Conservation (phyloP, 768 basidiomycete genomes). For the Lyophyllum atratum region DNA sequence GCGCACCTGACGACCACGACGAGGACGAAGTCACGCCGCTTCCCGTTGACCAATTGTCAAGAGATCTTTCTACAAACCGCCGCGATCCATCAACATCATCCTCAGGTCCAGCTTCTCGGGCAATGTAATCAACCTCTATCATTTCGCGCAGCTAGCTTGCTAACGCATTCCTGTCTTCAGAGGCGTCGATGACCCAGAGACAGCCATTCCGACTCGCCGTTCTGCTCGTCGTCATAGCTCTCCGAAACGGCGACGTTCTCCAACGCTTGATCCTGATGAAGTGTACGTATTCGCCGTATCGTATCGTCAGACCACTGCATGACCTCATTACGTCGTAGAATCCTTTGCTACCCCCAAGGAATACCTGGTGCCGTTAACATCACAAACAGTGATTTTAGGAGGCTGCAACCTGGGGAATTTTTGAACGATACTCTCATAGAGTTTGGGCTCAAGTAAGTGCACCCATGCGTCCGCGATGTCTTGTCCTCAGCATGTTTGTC, state of each 20-base stretch:
- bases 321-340: conserved; percentile 39
- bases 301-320: background rate
- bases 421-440: conserved; percentile 97
- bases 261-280: conserved; percentile 57
- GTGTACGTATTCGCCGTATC: conserved; percentile 48
- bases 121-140: background rate
- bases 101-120: conserved; percentile 9
- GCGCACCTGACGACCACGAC: conserved; percentile 7
- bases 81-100: background rate
- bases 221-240: conserved; percentile 35
- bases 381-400: conserved; percentile 73
- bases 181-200: background rate
- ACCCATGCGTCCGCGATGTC: background rate
- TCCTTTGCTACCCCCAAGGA: conserved; percentile 73
- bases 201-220: conserved; percentile 26
- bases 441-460: conserved; percentile 90
- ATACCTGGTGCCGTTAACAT: conserved; percentile 79
- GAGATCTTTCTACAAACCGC: conserved; percentile 4
- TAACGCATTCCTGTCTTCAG: background rate
- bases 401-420: conserved; percentile 80
- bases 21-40: conserved; percentile 7
- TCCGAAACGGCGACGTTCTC: conserved; percentile 20
- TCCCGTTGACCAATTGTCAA: conserved; percentile 6
- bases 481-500: conserved; percentile 4
- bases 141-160: background rate